Base-by-base conservation (phyloP, 495 filamentous ascomycete genomes). In the Penicillium lagena region DNA sequence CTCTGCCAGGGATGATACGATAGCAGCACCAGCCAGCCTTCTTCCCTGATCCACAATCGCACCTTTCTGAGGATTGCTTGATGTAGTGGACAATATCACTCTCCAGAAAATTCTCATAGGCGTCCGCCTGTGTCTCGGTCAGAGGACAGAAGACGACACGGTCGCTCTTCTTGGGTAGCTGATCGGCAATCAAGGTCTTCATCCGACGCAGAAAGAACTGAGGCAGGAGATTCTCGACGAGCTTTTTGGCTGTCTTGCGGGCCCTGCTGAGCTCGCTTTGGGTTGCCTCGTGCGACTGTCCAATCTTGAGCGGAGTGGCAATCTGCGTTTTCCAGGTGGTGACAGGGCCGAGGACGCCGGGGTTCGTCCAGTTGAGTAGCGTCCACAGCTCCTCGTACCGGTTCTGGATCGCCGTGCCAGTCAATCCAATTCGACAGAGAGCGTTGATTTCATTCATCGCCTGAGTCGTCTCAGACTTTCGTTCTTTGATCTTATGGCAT, bases 351-450 rank as follows among this genome's bases (percentile, higher is more conserved):
- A 96, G 83, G 31, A 76, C 70, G 0, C 93, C 94, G 1, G 93
- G 93, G 55, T 95, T 95, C 1, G 90, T 89, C 93, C 93, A 98
- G 64, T 97, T 96, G 10, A 98, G 69, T 4, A 98, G 72, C 4
- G 89, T 93, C 93, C 93, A 98, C 1, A 98, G 77, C 62, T 98
- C 94, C 55, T 96, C 88, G 59, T 98, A 98, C 51, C 89, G 91
- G 60, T 98, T 98, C 48, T 98, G 93, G 12, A 98, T 96, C 8
- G 94, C 94, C 6, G 93, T 98, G 7, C 93, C 93, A 0, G 94
- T 97, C 17, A 98, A 68, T 0, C 93, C 93, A 45, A 98, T 93
- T 15, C 93, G 75, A 55, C 94, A 97, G 17, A 98, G 78, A 9
- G 93, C 79, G 56, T 98, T 98, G 52, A 97, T 73, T 42, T 89